These are phyloP conservation scores for Sporothrix curviconia DNA, from an alignment of 2,329 filamentous ascomycete species.

Conservation along the genomic window DNA sequence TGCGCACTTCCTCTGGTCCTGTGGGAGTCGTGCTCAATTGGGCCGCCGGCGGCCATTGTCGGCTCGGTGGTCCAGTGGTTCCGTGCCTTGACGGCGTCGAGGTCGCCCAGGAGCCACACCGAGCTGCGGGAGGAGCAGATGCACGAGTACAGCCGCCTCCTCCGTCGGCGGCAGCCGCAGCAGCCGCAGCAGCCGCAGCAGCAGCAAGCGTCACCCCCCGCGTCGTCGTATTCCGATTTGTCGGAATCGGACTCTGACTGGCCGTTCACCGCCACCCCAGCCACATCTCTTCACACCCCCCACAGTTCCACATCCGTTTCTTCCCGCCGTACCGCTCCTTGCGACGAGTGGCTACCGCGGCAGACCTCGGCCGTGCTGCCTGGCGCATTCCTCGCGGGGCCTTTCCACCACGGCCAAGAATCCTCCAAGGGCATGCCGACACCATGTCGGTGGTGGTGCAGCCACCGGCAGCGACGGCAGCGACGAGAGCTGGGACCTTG, in stretches of 20 bases:
- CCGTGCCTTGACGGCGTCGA: neutral
- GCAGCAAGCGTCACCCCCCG: no score
- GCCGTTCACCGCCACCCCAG: no score
- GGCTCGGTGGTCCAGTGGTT: constrained; percentile 7
- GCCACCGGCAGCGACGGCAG: neutral
- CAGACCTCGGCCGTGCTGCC: neutral
- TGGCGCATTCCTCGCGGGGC: neutral
- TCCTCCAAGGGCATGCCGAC: neutral
- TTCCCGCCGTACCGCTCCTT: neutral
- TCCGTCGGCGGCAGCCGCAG: neutral
- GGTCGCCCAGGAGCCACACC: neutral
- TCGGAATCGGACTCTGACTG: no score
- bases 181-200: no score
- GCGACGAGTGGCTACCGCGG: neutral
- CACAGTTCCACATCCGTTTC: no score
- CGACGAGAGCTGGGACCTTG: neutral
- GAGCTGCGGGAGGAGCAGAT: no score
- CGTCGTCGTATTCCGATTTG: no score
- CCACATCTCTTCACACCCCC: no score
- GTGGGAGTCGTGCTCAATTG: constrained; percentile 17
- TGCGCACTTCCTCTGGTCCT: constrained; percentile 19
- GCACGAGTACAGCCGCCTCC: neutral
- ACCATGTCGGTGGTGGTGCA: neutral
- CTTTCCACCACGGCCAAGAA: neutral
- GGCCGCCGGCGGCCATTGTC: neutral